Conservation (phyloP, 495 filamentous ascomycete species). For the Immersiella caudata region DNA sequence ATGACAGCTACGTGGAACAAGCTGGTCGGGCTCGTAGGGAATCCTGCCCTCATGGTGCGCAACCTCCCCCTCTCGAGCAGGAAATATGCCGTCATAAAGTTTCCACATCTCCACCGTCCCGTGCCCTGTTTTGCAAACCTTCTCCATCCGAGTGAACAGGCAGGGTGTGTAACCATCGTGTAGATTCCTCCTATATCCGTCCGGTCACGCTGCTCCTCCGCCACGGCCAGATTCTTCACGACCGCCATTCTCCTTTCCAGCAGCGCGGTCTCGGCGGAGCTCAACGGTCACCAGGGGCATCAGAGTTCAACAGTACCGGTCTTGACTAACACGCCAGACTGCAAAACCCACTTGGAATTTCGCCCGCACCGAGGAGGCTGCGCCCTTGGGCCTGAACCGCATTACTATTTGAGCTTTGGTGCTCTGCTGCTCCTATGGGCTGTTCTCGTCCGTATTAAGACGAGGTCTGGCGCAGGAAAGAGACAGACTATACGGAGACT, state of each 20-base stretch:
- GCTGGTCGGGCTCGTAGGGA: background rate
- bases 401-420: constrained; percentile 7
- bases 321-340: constrained; percentile 1
- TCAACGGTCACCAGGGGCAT: background rate
- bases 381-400: background rate
- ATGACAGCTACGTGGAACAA: background rate
- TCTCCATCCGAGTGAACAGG: background rate
- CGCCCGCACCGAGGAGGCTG: background rate
- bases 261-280: constrained; percentile 10
- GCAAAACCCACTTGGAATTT: background rate
- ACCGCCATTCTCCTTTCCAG: background rate
- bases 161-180: constrained; percentile 8
- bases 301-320: constrained; percentile 5
- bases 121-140: constrained; percentile 3
- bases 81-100: constrained; percentile 11
- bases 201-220: background rate
- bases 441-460: background rate
- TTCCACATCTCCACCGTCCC: background rate
- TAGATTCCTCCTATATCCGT: background rate
- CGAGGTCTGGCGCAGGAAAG: background rate
- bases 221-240: background rate
- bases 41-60: background rate
- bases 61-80: background rate
- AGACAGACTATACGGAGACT: background rate
- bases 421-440: constrained; percentile 10